Evolutionary conservation across 768 basidiomycete species (phyloP), one percentile per base, ranked within the genome.

Genomic region (Tremella yokohamensis): DNA sequence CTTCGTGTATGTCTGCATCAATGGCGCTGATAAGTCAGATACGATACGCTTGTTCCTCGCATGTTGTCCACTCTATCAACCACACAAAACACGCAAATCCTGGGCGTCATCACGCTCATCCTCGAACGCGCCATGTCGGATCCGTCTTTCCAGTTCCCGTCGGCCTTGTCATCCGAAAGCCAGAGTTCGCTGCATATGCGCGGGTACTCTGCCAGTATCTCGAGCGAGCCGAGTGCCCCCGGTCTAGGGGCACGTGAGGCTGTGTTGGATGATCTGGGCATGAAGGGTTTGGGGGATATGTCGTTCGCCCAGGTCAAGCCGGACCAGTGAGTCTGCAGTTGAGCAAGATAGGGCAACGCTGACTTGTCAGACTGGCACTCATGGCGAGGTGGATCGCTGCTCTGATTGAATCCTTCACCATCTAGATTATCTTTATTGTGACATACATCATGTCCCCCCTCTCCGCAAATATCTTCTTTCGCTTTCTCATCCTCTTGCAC

Each of bases 241-340:
- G 52, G 56, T 37, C 16, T 13, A 9, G 58, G 60, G 9, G 57
- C 15, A 53, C 52, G 57, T 40, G 58, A 66, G 39, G 44, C 56
- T 20, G 54, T 73, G 0, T 50, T 74, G 44, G 70, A 72, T 15
- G 73, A 74, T 40, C 9, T 72, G 57, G 70, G 73, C 8, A 68
- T 74, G 70, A 66, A 53, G 26, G 70, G 70, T 2, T 40, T 74
- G 50, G 56, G 42, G 3, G 70, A 72, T n/a, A 40, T 69, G 56
- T 49, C 40, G 24, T 74, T 74, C 53, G 47, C 59, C 8, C 55
- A 25, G 2, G 60, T 62, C 16, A 68, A 67, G 48, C 40, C 57
- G 25, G 73, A 74, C 19, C 26, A 63, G 73, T 74, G 56, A 56
- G 73, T 70, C 25, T 25, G 4, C 37, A 22, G 18, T 34, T 26